These are phyloP conservation scores for Tympanopsis confertula DNA, from an alignment of 2,329 filamentous ascomycete species.

Conservation along the genomic window DNA sequence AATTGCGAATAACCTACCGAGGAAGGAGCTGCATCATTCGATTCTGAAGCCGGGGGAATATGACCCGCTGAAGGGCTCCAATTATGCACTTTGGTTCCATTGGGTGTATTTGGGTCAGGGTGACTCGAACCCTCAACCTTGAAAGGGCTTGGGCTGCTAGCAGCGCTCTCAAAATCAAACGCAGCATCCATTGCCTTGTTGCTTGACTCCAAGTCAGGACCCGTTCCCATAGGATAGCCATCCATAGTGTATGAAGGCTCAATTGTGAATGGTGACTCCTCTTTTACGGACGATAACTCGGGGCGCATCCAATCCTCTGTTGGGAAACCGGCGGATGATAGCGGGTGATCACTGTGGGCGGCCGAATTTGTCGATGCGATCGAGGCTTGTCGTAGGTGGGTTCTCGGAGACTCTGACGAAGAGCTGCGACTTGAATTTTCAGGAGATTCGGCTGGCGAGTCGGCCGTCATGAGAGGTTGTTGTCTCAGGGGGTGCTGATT, in stretches of 20 bases:
- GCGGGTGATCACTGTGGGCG: constrained; percentile 19
- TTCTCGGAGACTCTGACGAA: constrained; percentile 24
- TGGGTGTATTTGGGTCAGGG: too few relatives aligned
- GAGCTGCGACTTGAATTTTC: constrained; percentile 27
- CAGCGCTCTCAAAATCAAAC: constrained; percentile 47
- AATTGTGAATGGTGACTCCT: constrained; percentile 18
- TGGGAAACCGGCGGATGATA: constrained; percentile 19
- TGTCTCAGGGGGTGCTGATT: constrained; percentile 16
- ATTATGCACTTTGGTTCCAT: too few relatives aligned
- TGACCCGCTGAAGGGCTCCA: too few relatives aligned
- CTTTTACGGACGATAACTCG: constrained; percentile 19
- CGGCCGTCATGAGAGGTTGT: constrained; percentile 14
- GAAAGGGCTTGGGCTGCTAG: constrained; percentile 38
- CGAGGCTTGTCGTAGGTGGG: constrained; percentile 25
- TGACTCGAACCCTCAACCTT: too few relatives aligned
- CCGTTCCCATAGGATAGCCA: too few relatives aligned
- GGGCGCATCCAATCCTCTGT: constrained; percentile 22
- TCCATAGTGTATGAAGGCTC: constrained; percentile 18
- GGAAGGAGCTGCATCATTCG: too few relatives aligned
- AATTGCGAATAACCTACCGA: too few relatives aligned
- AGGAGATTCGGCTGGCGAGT: constrained; percentile 28
- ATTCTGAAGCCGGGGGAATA: too few relatives aligned
- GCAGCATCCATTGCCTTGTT: constrained; percentile 34
- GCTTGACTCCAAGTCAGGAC: constrained; percentile 1
- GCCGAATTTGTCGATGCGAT: constrained; percentile 24